Evolutionary conservation across 371 early-diverging fungal species (phyloP), one percentile per base, ranked within the genome.

Genomic region (Mucor piriformis): DNA sequence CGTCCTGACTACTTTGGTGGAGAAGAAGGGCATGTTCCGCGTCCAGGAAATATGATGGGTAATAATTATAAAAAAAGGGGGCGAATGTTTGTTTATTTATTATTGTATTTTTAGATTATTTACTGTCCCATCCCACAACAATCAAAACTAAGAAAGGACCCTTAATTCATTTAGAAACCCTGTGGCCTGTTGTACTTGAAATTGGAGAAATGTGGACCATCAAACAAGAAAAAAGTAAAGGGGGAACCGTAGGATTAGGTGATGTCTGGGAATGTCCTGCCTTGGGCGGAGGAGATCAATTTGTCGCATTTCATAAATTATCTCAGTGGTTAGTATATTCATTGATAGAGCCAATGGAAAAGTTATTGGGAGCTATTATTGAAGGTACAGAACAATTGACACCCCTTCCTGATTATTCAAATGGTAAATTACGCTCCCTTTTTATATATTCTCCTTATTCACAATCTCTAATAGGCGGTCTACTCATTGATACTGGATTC

Each of bases 311-410:
- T 79, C 95, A 96, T 73, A 95, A 93, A 57, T 79, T 96, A 46
- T 91, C 94, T 6, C 95, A 95, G 71, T 96, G 97, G 97, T 85
- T 96, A 46, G 90, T 93, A 20, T 95, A 95, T 74, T 94, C 94
- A 0, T 76, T 95, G 42, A 85, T 95, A 71, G 97, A 95, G 50
- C 92, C 93, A 0, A 74, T 95, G 54, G 81, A 82, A 47, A 83
- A 79, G 42, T 63, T 90, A 32, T 64, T 87, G 24, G 80, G 80
- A 25, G 75, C 92, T 27, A 79, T 66, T 3, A 85, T 95, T 57
- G 77, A 76, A 53, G 89, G 88, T 11, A 77, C 84, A 7, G 87
- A 88, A 40, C 66, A 77, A 20, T 72, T 96, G 67, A 96, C 97
- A 1, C 95, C 96, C 7, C 74, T 95, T 38, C 89, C 97, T 7